These are phyloP conservation scores for Favolaschia claudopus DNA, from an alignment of 768 basidiomycete genomes.

Conservation along the genomic window DNA sequence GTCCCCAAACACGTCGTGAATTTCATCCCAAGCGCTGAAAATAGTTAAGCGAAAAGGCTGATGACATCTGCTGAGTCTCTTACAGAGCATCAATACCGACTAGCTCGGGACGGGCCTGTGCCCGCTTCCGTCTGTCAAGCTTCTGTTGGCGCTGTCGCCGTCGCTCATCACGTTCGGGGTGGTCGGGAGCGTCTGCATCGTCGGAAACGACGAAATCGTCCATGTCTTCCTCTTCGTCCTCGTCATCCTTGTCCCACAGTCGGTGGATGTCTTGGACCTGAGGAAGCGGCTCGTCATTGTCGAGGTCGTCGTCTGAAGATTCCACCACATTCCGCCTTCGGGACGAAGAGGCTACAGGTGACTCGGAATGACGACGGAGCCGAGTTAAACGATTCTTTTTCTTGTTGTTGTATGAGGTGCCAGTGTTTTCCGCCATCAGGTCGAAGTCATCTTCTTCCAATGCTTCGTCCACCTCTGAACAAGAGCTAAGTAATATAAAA, in stretches of 20 bases:
- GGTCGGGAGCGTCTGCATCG: conserved; percentile 75
- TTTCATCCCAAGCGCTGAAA: conserved; percentile 90
- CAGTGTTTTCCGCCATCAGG: conserved; percentile 88
- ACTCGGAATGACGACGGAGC: conserved; percentile 75
- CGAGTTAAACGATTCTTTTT: conserved; percentile 68
- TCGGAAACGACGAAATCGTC: conserved; percentile 85
- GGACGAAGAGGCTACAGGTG: conserved; percentile 68
- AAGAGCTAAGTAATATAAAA: conserved; percentile 3
- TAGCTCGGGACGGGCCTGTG: conserved; percentile 69
- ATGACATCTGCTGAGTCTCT: conserved; percentile 1
- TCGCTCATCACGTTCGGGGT: conserved; percentile 78
- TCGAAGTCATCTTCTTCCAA: conserved; percentile 96
- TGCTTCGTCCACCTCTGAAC: conserved; percentile 62
- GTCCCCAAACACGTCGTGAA: conserved; percentile 95
- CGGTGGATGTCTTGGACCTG: conserved; percentile 70
- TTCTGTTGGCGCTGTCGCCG: conserved; percentile 72
- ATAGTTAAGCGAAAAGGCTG: conserved; percentile 18
- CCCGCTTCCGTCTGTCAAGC: conserved; percentile 72
- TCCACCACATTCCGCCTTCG: conserved; percentile 67
- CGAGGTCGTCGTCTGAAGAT: conserved; percentile 82
- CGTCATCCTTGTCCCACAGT: conserved; percentile 91
- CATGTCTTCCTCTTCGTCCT: conserved; percentile 78
- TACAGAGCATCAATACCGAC: conserved; percentile 84
- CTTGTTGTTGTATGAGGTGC: conserved; percentile 74
- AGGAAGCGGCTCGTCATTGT: conserved; percentile 58